These are phyloP conservation scores for Xylariaceae sp. DNA, from an alignment of 2,329 filamentous ascomycete genomes.

Conservation along the genomic window DNA sequence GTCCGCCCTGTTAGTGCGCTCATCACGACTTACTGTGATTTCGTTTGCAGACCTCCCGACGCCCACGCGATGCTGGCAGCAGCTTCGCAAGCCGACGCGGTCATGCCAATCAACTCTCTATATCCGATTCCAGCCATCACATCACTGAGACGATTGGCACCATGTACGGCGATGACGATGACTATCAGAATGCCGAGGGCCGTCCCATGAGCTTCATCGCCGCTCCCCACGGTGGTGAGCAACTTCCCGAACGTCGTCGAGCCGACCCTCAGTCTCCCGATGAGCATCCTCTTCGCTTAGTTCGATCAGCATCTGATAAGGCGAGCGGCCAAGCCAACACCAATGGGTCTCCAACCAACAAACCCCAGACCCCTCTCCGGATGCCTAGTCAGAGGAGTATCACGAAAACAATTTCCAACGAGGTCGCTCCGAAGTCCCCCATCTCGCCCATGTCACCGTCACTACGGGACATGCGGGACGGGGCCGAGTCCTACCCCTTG, in stretches of 20 bases:
- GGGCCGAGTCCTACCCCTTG: constrained; percentile 74
- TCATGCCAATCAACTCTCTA: constrained; percentile 55
- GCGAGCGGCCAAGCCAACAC: constrained; percentile 24
- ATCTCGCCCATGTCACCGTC: constrained; percentile 45
- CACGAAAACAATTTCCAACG: constrained; percentile 31
- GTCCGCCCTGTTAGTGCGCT: neutral
- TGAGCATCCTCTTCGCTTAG: constrained; percentile 37
- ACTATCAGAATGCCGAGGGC: constrained; percentile 42
- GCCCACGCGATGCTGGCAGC: constrained; percentile 51
- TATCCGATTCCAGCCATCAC: constrained; percentile 89
- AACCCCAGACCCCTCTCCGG: constrained; percentile 38
- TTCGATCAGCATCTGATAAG: constrained; percentile 44
- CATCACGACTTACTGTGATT: neutral
- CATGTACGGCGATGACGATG: constrained; percentile 76
- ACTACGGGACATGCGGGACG: constrained; percentile 51
- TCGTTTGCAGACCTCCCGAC: constrained; percentile 50
- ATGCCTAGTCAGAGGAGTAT: constrained; percentile 35
- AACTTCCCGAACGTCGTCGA: constrained; percentile 34
- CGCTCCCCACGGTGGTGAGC: constrained; percentile 50
- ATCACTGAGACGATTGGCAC: constrained; percentile 92
- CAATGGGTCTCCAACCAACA: constrained; percentile 34
- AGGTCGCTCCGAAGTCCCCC: constrained; percentile 28
- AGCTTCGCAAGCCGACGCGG: constrained; percentile 56
- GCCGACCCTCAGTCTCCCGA: constrained; percentile 28
- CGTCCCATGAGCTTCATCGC: constrained; percentile 74